A percentile compares a stretch with the other conserved stretches of the same genome.
phyloP scores from a whole-genome alignment of 225 moss, liverwort and hornwort species.

The Lunularia cruciata region DNA sequence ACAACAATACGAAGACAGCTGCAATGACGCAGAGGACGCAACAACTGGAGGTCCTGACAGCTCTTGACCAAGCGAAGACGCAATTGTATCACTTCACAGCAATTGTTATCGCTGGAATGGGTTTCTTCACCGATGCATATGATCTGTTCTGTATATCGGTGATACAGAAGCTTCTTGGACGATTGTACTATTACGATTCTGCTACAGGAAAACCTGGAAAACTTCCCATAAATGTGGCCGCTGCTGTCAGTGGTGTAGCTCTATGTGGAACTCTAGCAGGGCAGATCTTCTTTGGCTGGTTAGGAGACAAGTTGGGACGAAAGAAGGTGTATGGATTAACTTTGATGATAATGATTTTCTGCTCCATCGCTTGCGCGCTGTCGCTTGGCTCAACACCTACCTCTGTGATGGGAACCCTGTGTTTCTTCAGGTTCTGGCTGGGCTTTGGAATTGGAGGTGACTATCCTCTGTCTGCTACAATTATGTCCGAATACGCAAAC shows the following conservation, averaged over 20 bases:
- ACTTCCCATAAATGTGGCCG: not conserved
- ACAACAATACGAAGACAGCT: too few species aligned
- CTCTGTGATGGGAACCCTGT: not conserved
- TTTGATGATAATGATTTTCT: not conserved
- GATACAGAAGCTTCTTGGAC: slow-evolving; percentile 9
- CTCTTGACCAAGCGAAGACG: slow-evolving; percentile 20
- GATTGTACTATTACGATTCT: slow-evolving; percentile 8
- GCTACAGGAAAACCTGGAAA: not conserved
- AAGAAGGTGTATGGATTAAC: slow-evolving; percentile 1
- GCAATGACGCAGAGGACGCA: too few species aligned
- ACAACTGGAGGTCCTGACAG: too few species aligned
- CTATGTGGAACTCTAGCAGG: slow-evolving; percentile 2
- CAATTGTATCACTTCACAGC: slow-evolving; percentile 9
- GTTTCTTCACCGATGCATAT: slow-evolving; percentile 21
- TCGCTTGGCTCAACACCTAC: not conserved
- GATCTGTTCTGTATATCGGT: slow-evolving; percentile 19
- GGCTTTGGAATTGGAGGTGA: slow-evolving; percentile 60
- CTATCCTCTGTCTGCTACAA: slow-evolving; percentile 40
- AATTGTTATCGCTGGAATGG: slow-evolving; percentile 13
- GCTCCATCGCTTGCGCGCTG: slow-evolving; percentile 7
- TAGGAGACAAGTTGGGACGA: slow-evolving; percentile 20
- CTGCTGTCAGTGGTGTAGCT: not conserved
- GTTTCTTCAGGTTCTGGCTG: slow-evolving; percentile 36
- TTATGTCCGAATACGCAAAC: slow-evolving; percentile 56
- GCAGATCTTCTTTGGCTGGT: slow-evolving; percentile 13